phyloP scores from a whole-genome alignment of 805 yeast genomes.

The Candida palmyrensis region DNA sequence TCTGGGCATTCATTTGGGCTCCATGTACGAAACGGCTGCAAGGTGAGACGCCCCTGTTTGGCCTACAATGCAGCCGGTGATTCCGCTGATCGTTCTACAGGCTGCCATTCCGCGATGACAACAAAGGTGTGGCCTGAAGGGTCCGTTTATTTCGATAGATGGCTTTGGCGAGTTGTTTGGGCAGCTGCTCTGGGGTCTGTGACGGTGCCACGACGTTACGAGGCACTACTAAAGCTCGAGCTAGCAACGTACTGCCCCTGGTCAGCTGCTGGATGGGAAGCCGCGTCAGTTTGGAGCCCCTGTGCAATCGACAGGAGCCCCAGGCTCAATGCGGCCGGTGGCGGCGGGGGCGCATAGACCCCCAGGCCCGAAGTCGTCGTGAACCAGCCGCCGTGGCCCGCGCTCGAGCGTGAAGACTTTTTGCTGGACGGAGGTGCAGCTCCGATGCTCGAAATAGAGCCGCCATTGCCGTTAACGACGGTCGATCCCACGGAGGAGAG shows the following conservation, averaged over 20 bases:
- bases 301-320: not conserved
- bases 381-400: constrained; percentile 3
- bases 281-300: not conserved
- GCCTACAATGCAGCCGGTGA: too few relatives aligned
- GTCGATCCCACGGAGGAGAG: constrained; percentile 7
- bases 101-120: too few relatives aligned
- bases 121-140: too few relatives aligned
- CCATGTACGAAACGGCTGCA: too few relatives aligned
- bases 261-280: constrained; percentile 2
- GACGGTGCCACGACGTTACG: not conserved
- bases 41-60: too few relatives aligned
- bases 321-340: not conserved
- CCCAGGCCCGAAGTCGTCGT: constrained; percentile 2
- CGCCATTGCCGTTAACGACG: constrained; percentile 1
- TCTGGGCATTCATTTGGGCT: too few relatives aligned
- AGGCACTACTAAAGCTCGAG: constrained; percentile 1
- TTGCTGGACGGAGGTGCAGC: constrained; percentile 2
- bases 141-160: too few relatives aligned
- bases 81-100: too few relatives aligned
- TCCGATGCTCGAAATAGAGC: not conserved
- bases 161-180: too few relatives aligned
- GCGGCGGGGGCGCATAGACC: constrained; percentile 5
- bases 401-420: not conserved
- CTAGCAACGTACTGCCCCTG: constrained; percentile 3
- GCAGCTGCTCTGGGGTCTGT: constrained; percentile 7